Percentiles rank a stretch among this genome's conserved stretches.
Evolutionary conservation across 1,139 yeast species (phyloP).

Genomic region (Geotrichum australiense): DNA sequence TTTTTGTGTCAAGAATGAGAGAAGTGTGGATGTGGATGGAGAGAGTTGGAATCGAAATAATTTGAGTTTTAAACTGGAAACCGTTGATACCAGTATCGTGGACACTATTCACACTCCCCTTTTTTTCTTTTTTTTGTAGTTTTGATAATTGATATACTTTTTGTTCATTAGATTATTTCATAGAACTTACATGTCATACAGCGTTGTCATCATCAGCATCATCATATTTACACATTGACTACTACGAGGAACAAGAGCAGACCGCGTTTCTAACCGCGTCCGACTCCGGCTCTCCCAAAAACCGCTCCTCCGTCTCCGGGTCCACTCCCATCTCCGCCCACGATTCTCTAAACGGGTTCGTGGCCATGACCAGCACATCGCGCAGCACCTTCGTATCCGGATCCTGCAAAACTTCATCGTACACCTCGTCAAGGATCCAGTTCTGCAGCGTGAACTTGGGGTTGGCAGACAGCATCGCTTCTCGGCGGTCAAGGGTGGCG

Average conservation of each 20-base stretch:
- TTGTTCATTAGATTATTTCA: no score
- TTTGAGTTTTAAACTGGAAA: no score
- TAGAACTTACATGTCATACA: no score
- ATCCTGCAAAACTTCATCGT: constrained; percentile 32
- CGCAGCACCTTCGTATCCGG: constrained; percentile 27
- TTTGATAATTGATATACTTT: no score
- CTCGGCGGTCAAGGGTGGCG: constrained; percentile 37
- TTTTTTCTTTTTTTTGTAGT: no score
- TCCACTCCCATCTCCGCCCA: constrained; percentile 30
- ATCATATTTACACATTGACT: no score
- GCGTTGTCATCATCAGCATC: no score
- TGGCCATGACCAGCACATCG: constrained; percentile 33
- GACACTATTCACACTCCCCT: no score
- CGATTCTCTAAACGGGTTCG: constrained; percentile 33
- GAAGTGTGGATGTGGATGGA: no score
- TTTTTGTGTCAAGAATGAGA: no score
- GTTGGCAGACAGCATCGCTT: constrained; percentile 45
- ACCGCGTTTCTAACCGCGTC: constrained; percentile 25
- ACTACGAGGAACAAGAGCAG: constrained; percentile 29
- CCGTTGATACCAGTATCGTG: no score
- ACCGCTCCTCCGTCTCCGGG: constrained; percentile 21
- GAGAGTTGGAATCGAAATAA: no score
- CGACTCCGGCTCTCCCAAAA: constrained; percentile 28
- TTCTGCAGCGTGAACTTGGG: constrained; percentile 80
- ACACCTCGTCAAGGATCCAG: constrained; percentile 84